These are phyloP conservation scores for Backusella australiensis DNA, from an alignment of 192 early-diverging fungal species.

Conservation along the genomic window DNA sequence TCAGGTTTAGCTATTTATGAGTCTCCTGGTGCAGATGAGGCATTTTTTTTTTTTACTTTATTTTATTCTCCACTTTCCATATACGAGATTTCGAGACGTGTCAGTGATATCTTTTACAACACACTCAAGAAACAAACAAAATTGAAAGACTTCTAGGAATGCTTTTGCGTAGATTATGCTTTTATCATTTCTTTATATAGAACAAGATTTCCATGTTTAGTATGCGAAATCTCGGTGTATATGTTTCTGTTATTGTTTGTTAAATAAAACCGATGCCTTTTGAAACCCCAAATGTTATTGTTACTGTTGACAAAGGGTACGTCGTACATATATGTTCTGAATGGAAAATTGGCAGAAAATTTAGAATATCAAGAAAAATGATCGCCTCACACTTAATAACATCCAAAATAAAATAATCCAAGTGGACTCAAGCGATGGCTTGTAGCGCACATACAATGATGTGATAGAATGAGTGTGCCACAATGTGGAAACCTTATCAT, in stretches of 20 bases:
- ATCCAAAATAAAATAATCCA: neutral
- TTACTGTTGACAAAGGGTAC: neutral
- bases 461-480: neutral
- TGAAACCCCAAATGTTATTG: neutral
- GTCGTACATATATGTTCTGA: neutral
- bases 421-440: neutral
- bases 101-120: neutral
- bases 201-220: neutral
- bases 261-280: neutral
- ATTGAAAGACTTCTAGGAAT: neutral
- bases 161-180: neutral
- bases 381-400: neutral
- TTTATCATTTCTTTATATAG: neutral
- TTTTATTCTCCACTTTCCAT: neutral
- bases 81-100: neutral
- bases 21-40: neutral
- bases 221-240: neutral
- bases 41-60: neutral
- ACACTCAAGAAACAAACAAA: neutral
- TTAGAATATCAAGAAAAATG: neutral
- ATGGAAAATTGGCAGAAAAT: slow-evolving; percentile 1
- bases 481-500: neutral
- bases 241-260: neutral
- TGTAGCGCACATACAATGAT: neutral
- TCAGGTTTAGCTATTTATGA: neutral